Conservation (phyloP, 2,329 filamentous ascomycete species). For the Periconia sp. region DNA sequence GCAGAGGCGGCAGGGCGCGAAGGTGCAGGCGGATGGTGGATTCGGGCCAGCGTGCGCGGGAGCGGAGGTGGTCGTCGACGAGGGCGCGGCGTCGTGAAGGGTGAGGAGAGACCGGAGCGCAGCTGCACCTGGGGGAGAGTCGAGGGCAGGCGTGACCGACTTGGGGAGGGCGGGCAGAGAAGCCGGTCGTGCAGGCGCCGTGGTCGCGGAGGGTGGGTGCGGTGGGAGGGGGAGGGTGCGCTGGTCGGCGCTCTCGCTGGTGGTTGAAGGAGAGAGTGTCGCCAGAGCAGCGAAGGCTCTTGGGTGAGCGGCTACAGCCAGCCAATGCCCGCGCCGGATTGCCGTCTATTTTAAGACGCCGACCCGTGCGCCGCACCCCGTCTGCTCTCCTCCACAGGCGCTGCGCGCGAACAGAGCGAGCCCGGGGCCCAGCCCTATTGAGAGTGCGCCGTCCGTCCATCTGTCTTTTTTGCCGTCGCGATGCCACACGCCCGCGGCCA, state of each 20-base stretch:
- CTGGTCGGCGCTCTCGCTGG: constrained; percentile 24
- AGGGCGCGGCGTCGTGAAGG: constrained; percentile 5
- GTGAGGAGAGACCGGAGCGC: constrained; percentile 6
- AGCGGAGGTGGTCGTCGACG: constrained; percentile 6
- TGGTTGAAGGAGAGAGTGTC: constrained; percentile 31
- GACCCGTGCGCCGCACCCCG: constrained; percentile 3
- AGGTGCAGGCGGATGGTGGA: constrained; percentile 7
- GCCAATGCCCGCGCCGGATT: constrained; percentile 3
- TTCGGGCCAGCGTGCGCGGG: constrained; percentile 6
- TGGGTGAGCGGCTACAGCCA: constrained; percentile 5
- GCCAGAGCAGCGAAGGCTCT: constrained; percentile 14
- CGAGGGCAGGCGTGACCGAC: constrained; percentile 24
- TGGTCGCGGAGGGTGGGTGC: constrained; percentile 20
- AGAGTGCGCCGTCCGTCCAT: neutral
- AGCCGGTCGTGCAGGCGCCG: constrained; percentile 34
- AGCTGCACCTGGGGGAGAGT: constrained; percentile 10
- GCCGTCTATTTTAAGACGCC: neutral
- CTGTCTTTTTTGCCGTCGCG: no score
- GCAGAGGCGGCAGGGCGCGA: constrained; percentile 25
- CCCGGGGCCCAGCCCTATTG: constrained; percentile 1
- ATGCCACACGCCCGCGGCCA: no score
- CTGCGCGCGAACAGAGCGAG: neutral
- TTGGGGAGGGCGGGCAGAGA: constrained; percentile 22
- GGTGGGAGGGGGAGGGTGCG: constrained; percentile 13
- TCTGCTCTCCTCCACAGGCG: neutral